phyloP scores from a whole-genome alignment of 2,329 filamentous ascomycete species.

The Aspergillus sp. region DNA sequence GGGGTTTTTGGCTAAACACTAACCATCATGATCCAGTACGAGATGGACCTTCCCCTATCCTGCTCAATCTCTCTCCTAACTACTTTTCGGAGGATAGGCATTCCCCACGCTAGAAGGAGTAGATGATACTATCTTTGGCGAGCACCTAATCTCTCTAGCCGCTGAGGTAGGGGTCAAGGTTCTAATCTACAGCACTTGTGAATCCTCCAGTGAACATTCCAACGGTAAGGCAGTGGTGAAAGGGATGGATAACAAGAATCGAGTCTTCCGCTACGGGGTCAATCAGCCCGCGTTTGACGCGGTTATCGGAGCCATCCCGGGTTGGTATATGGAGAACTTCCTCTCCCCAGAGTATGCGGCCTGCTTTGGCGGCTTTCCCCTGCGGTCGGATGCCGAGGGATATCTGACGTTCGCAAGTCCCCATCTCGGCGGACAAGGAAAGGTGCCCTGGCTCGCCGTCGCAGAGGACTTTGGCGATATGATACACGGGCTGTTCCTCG shows the following conservation, averaged over 20 bases:
- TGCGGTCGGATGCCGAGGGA: background rate
- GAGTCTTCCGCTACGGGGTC: background rate
- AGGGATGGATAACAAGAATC: background rate
- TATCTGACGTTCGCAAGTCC: background rate
- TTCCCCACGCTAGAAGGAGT: too few species aligned
- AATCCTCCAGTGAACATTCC: background rate
- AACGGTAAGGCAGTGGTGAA: background rate
- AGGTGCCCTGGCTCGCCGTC: background rate
- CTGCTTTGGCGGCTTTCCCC: background rate
- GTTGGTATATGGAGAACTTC: background rate
- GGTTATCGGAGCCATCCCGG: background rate
- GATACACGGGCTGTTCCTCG: background rate
- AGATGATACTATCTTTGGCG: too few species aligned
- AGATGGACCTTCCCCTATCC: too few species aligned
- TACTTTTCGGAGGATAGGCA: too few species aligned
- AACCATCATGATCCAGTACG: too few species aligned
- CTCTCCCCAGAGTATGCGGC: background rate
- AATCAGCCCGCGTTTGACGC: background rate
- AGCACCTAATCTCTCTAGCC: background rate
- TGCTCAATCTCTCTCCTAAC: too few species aligned
- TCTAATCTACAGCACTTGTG: background rate
- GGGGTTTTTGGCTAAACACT: too few species aligned
- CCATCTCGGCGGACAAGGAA: background rate
- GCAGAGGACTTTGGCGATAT: background rate
- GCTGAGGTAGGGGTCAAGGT: background rate